Percentiles rank a stretch among this genome's conserved stretches.
phyloP scores from a whole-genome alignment of 208 protist species.

The Wallacemonas sp. region DNA sequence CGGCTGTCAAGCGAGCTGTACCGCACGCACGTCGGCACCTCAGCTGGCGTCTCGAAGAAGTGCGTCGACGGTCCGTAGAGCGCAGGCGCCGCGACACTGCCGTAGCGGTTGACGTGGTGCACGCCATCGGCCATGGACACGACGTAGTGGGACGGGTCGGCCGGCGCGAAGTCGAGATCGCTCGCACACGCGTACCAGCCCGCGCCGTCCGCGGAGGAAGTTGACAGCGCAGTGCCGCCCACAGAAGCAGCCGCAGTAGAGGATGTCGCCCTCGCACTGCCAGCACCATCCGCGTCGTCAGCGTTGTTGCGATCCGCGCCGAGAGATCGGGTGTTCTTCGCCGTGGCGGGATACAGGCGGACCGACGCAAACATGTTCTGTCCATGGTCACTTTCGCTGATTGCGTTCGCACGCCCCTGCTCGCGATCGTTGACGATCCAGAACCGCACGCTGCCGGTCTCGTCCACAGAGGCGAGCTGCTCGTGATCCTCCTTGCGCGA shows the following conservation, averaged over 20 bases:
- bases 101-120: slow-evolving; percentile 62
- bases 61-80: slow-evolving; percentile 49
- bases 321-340: slow-evolving; percentile 19
- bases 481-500: slow-evolving; percentile 59
- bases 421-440: slow-evolving; percentile 66
- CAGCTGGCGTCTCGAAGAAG: slow-evolving; percentile 34
- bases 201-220: slow-evolving; percentile 10
- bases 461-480: slow-evolving; percentile 76
- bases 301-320: not conserved
- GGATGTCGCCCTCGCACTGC: not conserved
- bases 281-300: not conserved
- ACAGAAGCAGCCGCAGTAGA: not conserved
- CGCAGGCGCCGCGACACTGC: slow-evolving; percentile 66
- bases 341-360: slow-evolving; percentile 41
- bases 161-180: slow-evolving; percentile 62
- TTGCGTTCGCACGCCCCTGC: slow-evolving; percentile 27
- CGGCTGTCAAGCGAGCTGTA: slow-evolving; percentile 63
- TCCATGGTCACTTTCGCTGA: slow-evolving; percentile 66
- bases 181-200: slow-evolving; percentile 18
- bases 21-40: slow-evolving; percentile 59
- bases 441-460: slow-evolving; percentile 47
- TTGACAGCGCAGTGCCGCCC: not conserved
- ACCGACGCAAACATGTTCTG: slow-evolving; percentile 58
- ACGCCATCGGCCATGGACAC: slow-evolving; percentile 60
- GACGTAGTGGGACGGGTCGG: slow-evolving; percentile 68